phyloP scores from a whole-genome alignment of 2,329 filamentous ascomycete species.

The Talaromyces sp. region DNA sequence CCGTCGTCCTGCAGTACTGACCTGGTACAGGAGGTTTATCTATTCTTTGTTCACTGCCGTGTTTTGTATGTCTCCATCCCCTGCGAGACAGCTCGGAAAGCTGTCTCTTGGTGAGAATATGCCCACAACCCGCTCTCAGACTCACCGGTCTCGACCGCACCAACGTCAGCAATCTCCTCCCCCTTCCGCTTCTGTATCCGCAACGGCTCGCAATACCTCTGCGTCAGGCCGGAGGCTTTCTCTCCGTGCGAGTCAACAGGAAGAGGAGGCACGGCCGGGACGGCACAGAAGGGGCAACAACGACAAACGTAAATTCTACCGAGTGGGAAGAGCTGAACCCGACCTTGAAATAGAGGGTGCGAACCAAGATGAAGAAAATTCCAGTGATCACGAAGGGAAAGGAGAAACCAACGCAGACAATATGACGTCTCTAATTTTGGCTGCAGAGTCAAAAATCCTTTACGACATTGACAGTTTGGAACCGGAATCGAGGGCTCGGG shows the following conservation, averaged over 20 bases:
- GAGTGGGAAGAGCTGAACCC: neutral
- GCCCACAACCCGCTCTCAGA: constrained; percentile 29
- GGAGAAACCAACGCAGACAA: neutral
- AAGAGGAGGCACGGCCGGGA: constrained; percentile 1
- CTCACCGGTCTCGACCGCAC: constrained; percentile 23
- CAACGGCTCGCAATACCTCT: constrained; percentile 4
- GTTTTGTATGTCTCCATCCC: constrained; percentile 35
- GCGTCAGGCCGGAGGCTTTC: constrained; percentile 3
- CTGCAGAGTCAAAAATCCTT: constrained; percentile 33
- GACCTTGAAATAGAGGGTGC: constrained; percentile 12
- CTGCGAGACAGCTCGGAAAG: constrained; percentile 37
- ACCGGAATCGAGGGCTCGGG: constrained; percentile 29
- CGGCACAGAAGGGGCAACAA: constrained; percentile 15
- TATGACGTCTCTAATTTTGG: constrained; percentile 25
- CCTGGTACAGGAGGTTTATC: neutral
- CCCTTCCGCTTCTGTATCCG: neutral
- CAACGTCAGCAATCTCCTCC: constrained; percentile 1
- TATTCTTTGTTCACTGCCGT: constrained; percentile 13
- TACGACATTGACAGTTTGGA: constrained; percentile 35
- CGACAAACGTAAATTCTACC: constrained; percentile 16
- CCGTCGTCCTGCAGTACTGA: neutral
- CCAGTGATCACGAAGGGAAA: constrained; percentile 14
- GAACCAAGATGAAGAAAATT: constrained; percentile 8
- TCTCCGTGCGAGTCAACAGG: constrained; percentile 3
- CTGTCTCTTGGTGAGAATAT: constrained; percentile 39